These are phyloP conservation scores for Alternaria gaisen DNA, from an alignment of 2,329 filamentous ascomycete species.

Conservation along the genomic window DNA sequence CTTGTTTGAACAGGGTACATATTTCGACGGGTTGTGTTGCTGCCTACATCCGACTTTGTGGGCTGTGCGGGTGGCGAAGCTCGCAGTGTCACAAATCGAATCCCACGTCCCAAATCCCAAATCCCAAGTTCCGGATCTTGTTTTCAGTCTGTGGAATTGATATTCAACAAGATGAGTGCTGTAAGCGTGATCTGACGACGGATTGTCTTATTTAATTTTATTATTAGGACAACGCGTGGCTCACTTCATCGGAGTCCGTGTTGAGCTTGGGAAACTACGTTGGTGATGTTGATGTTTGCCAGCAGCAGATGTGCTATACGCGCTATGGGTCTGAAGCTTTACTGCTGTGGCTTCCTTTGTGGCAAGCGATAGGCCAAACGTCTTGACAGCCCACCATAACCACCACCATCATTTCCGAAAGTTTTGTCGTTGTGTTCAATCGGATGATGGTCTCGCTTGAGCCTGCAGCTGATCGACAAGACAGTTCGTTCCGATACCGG, in stretches of 20 bases:
- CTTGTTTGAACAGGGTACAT: slow-evolving; percentile 3
- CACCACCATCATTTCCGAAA: not conserved
- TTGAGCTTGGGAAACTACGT: not conserved
- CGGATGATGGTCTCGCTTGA: not conserved
- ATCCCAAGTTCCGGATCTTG: not conserved
- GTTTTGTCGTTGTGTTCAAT: not conserved
- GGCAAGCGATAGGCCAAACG: not conserved
- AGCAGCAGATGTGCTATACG: not conserved
- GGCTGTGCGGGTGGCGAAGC: slow-evolving; percentile 12
- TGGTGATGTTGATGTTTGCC: not conserved
- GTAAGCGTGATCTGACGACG: not conserved
- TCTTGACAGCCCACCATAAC: not conserved
- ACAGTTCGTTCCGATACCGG: not conserved
- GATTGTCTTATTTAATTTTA: not conserved
- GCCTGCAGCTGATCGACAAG: not conserved
- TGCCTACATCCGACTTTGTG: slow-evolving; percentile 5
- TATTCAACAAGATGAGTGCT: not conserved
- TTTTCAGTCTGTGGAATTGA: not conserved
- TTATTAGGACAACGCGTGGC: not conserved
- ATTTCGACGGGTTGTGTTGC: not conserved
- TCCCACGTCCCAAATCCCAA: not conserved
- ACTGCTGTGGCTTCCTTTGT: slow-evolving; percentile 5
- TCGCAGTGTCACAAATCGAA: not conserved
- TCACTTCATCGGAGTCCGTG: not conserved
- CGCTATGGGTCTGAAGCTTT: not conserved